Conservation (phyloP, 208 protist species). For the Leishmania tarentolae region DNA sequence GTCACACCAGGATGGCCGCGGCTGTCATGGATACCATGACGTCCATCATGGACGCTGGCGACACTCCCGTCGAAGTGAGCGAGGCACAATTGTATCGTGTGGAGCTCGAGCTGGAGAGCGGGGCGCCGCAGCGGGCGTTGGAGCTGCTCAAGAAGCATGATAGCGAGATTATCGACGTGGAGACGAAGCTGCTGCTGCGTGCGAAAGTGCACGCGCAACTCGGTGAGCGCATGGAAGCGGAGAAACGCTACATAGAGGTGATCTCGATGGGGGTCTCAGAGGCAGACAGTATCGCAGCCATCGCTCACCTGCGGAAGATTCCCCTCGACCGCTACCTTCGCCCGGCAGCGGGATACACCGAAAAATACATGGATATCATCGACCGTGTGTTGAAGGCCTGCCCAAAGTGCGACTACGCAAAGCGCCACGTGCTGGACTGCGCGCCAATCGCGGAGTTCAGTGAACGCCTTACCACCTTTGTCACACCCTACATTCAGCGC, state of each 20-base stretch:
- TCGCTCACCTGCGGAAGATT: slow-evolving; percentile 81
- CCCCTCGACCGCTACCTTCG: slow-evolving; percentile 59
- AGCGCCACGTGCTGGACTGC: slow-evolving; percentile 78
- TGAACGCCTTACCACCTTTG: slow-evolving; percentile 53
- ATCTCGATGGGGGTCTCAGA: slow-evolving; percentile 66
- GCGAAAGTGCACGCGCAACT: slow-evolving; percentile 72
- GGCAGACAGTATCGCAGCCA: slow-evolving; percentile 79
- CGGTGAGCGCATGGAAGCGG: slow-evolving; percentile 74
- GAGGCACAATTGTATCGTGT: slow-evolving; percentile 77
- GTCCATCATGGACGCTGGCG: slow-evolving; percentile 77
- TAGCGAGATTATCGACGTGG: slow-evolving; percentile 61
- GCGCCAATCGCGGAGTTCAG: slow-evolving; percentile 73
- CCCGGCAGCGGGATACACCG: slow-evolving; percentile 47
- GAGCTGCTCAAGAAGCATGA: slow-evolving; percentile 85
- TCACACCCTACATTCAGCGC: slow-evolving; percentile 74
- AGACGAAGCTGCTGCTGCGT: slow-evolving; percentile 62
- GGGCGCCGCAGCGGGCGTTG: slow-evolving; percentile 56
- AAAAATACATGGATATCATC: slow-evolving; percentile 74
- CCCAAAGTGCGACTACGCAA: slow-evolving; percentile 65
- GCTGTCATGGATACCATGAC: slow-evolving; percentile 82
- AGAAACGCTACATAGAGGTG: slow-evolving; percentile 80
- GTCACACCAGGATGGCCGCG: slow-evolving; percentile 67
- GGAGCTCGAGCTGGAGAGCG: slow-evolving; percentile 73
- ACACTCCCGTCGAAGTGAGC: slow-evolving; percentile 69
- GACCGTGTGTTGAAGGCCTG: slow-evolving; percentile 50